phyloP scores from a whole-genome alignment of 345 rosid species.

The Firmiana major region DNA sequence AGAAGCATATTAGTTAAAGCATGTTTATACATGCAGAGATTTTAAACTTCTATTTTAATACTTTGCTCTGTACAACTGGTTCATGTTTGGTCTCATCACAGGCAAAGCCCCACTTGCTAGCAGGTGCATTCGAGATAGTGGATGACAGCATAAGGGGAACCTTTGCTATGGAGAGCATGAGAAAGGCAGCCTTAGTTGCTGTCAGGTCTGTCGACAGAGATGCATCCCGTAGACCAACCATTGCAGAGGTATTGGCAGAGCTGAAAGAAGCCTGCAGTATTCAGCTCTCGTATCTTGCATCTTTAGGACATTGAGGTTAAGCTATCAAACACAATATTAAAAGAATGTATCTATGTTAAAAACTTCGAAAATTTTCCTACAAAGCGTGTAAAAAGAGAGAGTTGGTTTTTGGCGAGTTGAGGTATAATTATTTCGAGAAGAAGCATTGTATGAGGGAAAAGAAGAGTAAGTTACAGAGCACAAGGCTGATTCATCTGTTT shows the following conservation, averaged over 20 bases:
- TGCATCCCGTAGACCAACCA: constrained; percentile 63
- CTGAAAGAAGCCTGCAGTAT: constrained; percentile 74
- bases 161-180: constrained; percentile 73
- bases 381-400: neutral
- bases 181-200: constrained; percentile 52
- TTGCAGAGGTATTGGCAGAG: constrained; percentile 56
- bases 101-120: constrained; percentile 93
- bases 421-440: neutral
- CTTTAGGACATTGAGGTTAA: constrained; percentile 45
- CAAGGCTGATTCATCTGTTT: neutral
- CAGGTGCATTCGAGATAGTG: constrained; percentile 78
- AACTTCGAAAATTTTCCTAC: neutral
- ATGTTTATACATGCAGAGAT: neutral
- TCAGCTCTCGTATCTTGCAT: constrained; percentile 73
- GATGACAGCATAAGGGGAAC: constrained; percentile 61
- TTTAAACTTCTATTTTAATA: neutral
- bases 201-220: constrained; percentile 75
- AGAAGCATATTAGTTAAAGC: neutral
- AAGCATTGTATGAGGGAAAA: neutral
- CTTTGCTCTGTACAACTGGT: neutral
- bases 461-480: neutral
- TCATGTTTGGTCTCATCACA: constrained; percentile 23
- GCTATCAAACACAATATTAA: constrained; percentile 17
- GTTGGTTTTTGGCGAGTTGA: neutral
- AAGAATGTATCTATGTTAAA: neutral